A percentile compares a stretch with the other conserved stretches of the same genome.
These are phyloP conservation scores for Macrotyloma uniflorum DNA, from an alignment of 306 rosid genomes.

Conservation along the genomic window DNA sequence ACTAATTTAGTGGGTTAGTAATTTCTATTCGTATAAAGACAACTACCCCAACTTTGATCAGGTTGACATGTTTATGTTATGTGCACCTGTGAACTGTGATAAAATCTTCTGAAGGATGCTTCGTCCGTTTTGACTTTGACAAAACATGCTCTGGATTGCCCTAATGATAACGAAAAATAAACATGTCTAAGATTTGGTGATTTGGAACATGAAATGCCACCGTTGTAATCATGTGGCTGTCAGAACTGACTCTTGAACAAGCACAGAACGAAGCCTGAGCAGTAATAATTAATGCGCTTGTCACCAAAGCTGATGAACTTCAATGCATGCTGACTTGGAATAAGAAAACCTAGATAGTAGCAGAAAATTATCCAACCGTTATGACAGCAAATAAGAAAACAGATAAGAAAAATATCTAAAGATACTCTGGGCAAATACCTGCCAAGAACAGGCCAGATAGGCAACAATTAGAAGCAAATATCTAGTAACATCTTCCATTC, in stretches of 20 bases:
- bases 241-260: background rate
- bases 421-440: background rate
- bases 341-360: background rate
- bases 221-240: background rate
- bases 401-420: background rate
- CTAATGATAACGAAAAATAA: background rate
- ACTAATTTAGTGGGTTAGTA: background rate
- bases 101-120: background rate
- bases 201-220: background rate
- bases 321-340: background rate
- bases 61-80: too few relatives aligned
- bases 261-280: background rate
- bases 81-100: background rate
- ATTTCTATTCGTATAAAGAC: background rate
- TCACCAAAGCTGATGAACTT: background rate
- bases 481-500: background rate
- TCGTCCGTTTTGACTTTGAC: background rate
- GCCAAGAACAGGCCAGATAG: background rate
- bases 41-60: background rate
- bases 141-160: background rate
- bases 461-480: background rate
- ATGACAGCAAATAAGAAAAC: background rate
- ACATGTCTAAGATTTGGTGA: background rate
- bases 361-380: conserved; percentile 7
- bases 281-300: background rate